A percentile compares a stretch with the other conserved stretches of the same genome.
These are phyloP conservation scores for Quercus phellos DNA, from an alignment of 331 rosid genomes.

Conservation along the genomic window DNA sequence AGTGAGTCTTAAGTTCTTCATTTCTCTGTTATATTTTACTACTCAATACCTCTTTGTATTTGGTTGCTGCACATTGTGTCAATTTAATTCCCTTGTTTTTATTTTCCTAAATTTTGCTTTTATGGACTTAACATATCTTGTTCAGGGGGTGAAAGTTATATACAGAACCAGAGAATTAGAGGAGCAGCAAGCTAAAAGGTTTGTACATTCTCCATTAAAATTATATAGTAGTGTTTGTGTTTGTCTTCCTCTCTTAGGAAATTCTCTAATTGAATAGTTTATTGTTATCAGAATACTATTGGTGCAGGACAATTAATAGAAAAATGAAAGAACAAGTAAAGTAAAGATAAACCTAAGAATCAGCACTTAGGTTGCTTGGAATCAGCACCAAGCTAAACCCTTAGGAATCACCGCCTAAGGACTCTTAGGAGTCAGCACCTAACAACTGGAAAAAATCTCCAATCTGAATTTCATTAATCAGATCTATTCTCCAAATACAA, in stretches of 20 bases:
- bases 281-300: background rate
- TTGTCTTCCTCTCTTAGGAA: background rate
- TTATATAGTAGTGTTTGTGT: background rate
- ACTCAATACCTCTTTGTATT: background rate
- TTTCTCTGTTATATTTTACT: background rate
- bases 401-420: too few relatives aligned
- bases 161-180: constrained; percentile 82
- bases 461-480: too few relatives aligned
- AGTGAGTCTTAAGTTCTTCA: constrained; percentile 38
- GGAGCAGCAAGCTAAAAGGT: constrained; percentile 94
- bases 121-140: constrained; percentile 10
- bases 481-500: too few relatives aligned
- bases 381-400: too few relatives aligned
- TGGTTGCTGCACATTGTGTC: background rate
- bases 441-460: too few relatives aligned
- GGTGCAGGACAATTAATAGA: too few relatives aligned
- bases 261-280: constrained; percentile 1
- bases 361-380: too few relatives aligned
- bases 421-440: too few relatives aligned
- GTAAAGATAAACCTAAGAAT: too few relatives aligned
- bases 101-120: constrained; percentile 12
- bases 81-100: background rate
- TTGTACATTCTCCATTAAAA: background rate
- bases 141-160: constrained; percentile 86
- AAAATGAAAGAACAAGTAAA: too few relatives aligned